Conservation (phyloP, 1,284 basidiomycete species). For the Irpex lacteus region DNA sequence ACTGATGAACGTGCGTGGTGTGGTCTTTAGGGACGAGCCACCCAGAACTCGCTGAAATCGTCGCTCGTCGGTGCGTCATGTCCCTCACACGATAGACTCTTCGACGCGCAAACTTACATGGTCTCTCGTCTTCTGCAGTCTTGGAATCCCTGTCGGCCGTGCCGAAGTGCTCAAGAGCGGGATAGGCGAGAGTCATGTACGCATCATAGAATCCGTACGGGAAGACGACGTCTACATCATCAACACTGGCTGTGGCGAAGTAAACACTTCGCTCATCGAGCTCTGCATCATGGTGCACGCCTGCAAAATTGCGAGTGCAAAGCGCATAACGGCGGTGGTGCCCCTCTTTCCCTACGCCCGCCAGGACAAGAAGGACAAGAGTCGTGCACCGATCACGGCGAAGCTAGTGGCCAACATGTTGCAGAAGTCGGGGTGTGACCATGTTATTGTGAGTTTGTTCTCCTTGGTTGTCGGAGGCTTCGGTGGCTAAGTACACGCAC, state of each 20-base stretch:
- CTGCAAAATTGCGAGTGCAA: slow-evolving; percentile 96
- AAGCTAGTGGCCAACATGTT: slow-evolving; percentile 99
- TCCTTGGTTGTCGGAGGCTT: background rate
- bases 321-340: slow-evolving; percentile 94
- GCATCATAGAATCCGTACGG: slow-evolving; percentile 92
- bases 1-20: slow-evolving; percentile 6
- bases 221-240: slow-evolving; percentile 99
- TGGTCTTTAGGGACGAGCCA: slow-evolving; percentile 80
- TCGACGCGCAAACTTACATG: slow-evolving; percentile 6
- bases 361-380: slow-evolving; percentile 99
- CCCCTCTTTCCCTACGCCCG: slow-evolving; percentile 94
- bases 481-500: background rate
- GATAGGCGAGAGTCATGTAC: slow-evolving; percentile 90
- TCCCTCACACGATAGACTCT: background rate
- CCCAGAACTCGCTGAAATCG: slow-evolving; percentile 91
- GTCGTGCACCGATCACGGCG: slow-evolving; percentile 96
- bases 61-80: slow-evolving; percentile 64
- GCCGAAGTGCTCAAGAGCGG: slow-evolving; percentile 87
- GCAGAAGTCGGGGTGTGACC: slow-evolving; percentile 95
- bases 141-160: slow-evolving; percentile 81
- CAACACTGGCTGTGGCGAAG: slow-evolving; percentile 87
- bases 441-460: slow-evolving; percentile 83
- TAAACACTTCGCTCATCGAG: slow-evolving; percentile 93
- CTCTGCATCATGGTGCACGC: slow-evolving; percentile 99
- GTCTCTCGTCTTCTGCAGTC: slow-evolving; percentile 41